A percentile compares a stretch with the other conserved stretches of the same genome.
Evolutionary conservation across 2,329 filamentous ascomycete genomes (phyloP).

Genomic region (Pseudogymnoascus sp.): DNA sequence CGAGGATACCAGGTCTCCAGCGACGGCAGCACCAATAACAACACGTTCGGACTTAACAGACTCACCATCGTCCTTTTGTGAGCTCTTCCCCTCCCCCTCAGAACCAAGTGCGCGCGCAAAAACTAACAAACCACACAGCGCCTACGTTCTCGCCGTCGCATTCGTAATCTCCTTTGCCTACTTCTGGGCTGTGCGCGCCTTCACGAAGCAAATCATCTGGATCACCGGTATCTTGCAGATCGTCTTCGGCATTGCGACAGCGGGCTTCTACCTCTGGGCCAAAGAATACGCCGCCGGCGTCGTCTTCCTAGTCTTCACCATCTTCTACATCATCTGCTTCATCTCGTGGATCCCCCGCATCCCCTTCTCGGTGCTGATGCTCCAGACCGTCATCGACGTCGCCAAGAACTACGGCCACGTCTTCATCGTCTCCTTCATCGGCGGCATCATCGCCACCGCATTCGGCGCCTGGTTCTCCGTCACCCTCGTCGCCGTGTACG

Average conservation of each 20-base stretch:
- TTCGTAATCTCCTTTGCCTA: conserved; percentile 70
- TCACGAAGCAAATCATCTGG: conserved; percentile 90
- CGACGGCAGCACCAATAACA: background rate
- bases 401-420: conserved; percentile 78
- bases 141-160: conserved; percentile 66
- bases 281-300: conserved; percentile 73
- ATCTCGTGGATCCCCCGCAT: conserved; percentile 84
- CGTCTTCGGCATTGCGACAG: conserved; percentile 72
- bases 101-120: background rate
- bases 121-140: conserved; percentile 22
- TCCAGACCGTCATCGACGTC: conserved; percentile 77
- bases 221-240: conserved; percentile 85
- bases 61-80: conserved; percentile 78
- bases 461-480: conserved; percentile 81
- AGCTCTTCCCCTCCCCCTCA: conserved; percentile 7
- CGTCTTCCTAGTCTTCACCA: conserved; percentile 73
- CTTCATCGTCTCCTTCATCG: conserved; percentile 75
- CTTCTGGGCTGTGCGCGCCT: conserved; percentile 63
- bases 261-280: conserved; percentile 69
- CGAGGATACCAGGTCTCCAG: conserved; percentile 55
- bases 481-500: conserved; percentile 78
- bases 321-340: conserved; percentile 76
- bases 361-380: conserved; percentile 84
- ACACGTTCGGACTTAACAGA: conserved; percentile 52
- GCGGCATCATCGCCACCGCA: conserved; percentile 65